Base-by-base conservation (phyloP, 164 flowering plant species). In the Paratinospora sagittata region DNA sequence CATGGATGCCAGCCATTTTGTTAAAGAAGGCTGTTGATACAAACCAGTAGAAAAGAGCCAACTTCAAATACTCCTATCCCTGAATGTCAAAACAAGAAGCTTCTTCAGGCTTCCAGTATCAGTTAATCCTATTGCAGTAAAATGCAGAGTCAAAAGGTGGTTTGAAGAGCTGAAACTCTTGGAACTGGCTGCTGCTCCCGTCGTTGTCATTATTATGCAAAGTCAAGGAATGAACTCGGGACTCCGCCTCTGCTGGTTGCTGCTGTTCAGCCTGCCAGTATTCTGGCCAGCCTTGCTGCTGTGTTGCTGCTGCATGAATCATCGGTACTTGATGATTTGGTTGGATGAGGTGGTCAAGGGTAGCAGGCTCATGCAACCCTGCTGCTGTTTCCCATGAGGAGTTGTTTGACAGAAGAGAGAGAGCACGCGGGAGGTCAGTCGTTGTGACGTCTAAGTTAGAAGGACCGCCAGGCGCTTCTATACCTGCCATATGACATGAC, bases 331-430 rank as follows among this genome's bases (percentile, higher is more conserved):
- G 70, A 66, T 70, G 70, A 66, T 66, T 85, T 69, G 63, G 73
- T 67, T 79, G 81, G 64, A 78, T 67, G 33, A 77, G 64, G 62
- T 78, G 77, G 73, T 74, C 67, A 3, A 76, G 78, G 58, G 80
- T 65, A 60, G 69, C 30, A 8, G 81, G 76, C 68, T 72, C 80
- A 34, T 82, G 80, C 17, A 83, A 76, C 30, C 78, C 78, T 66
- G 87, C 75, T 30, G 34, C 34, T 30, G 34, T 30, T 71, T 80
- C 85, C 89, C 34, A 30, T 30, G 34, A 84, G 2, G 92, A 75
- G 73, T 73, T 77, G 8, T 74, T 85, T 92, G 97, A 92, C 97
- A 92, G 97, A 92, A 92, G 97, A 92, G 97, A 92, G 97, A 88
- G 94, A 92, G 97, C 97, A 89, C 89, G 85, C 47, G 76, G 82